Percentiles rank a stretch among this genome's conserved stretches.
phyloP scores from a whole-genome alignment of 176 grass and related monocot genomes.

The Triticum urartu region DNA sequence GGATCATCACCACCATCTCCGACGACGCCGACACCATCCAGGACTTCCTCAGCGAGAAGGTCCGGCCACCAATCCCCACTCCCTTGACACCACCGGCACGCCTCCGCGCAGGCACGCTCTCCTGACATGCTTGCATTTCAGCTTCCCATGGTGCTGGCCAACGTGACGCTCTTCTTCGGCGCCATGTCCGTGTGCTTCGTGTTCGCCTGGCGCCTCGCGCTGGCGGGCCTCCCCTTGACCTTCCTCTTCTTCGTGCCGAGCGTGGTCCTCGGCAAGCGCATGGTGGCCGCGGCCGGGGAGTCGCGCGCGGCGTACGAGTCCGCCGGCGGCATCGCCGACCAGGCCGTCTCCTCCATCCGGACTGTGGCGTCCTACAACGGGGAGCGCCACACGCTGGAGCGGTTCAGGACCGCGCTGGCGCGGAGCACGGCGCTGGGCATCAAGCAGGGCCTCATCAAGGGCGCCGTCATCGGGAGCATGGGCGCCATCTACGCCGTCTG shows the following conservation, averaged over 20 bases:
- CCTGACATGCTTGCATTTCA: not conserved
- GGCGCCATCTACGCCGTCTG: slow-evolving; percentile 56
- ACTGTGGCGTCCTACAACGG: slow-evolving; percentile 47
- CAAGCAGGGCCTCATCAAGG: slow-evolving; percentile 57
- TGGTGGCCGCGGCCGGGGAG: slow-evolving; percentile 29
- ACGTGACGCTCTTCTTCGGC: slow-evolving; percentile 45
- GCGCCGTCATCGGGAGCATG: slow-evolving; percentile 48
- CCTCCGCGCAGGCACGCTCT: not conserved
- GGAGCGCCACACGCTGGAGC: slow-evolving; percentile 40
- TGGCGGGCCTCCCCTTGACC: slow-evolving; percentile 48
- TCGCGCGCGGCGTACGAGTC: slow-evolving; percentile 38
- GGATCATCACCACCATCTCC: slow-evolving; percentile 62
- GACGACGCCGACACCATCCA: slow-evolving; percentile 60
- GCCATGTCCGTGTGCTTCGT: slow-evolving; percentile 32
- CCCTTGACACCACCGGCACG: not conserved
- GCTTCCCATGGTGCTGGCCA: slow-evolving; percentile 47
- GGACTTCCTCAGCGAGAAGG: slow-evolving; percentile 63
- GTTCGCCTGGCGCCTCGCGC: slow-evolving; percentile 51
- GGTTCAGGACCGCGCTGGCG: slow-evolving; percentile 43
- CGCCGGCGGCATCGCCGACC: slow-evolving; percentile 45
- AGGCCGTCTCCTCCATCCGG: slow-evolving; percentile 55
- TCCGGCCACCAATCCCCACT: not conserved
- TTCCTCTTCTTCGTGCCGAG: slow-evolving; percentile 53
- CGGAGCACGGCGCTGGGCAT: slow-evolving; percentile 46
- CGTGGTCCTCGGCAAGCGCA: slow-evolving; percentile 40